Conservation (phyloP, 1,139 yeast genomes). For the Arxiozyma bovina region DNA sequence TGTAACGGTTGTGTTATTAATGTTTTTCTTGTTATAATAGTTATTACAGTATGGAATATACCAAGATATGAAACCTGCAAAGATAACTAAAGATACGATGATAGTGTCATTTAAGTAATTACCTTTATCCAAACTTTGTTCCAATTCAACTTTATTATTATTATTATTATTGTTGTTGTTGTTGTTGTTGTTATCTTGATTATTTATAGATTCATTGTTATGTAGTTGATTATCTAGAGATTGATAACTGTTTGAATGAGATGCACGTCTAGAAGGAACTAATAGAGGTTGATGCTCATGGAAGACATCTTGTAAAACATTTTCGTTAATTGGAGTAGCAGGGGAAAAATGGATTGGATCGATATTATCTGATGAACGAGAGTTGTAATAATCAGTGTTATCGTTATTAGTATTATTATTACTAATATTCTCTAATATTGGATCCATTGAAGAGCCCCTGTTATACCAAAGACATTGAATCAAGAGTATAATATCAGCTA, state of each 20-base stretch:
- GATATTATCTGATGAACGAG: neutral
- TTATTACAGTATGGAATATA: slow-evolving; percentile 47
- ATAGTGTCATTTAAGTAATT: slow-evolving; percentile 39
- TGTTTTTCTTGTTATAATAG: neutral
- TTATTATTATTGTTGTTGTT: slow-evolving; percentile 3
- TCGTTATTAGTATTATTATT: neutral
- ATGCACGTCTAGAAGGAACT: slow-evolving; percentile 1
- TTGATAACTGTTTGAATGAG: slow-evolving; percentile 5
- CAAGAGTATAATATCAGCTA: slow-evolving; percentile 77
- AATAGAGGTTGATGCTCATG: slow-evolving; percentile 32
- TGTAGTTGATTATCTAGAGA: slow-evolving; percentile 3
- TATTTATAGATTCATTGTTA: neutral
- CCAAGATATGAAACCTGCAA: slow-evolving; percentile 85
- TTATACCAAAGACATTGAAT: slow-evolving; percentile 77
- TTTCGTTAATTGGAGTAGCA: slow-evolving; percentile 75
- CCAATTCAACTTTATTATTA: slow-evolving; percentile 1
- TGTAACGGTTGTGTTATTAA: neutral
- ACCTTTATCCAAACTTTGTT: slow-evolving; percentile 9
- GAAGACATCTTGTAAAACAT: slow-evolving; percentile 51
- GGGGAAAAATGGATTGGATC: slow-evolving; percentile 81
- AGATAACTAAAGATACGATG: slow-evolving; percentile 60
- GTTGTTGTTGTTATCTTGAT: slow-evolving; percentile 2
- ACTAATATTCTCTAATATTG: neutral
- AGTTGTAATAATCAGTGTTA: no score
- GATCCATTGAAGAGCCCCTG: slow-evolving; percentile 37